A percentile compares a stretch with the other conserved stretches of the same genome.
Evolutionary conservation across 2,329 filamentous ascomycete species (phyloP).

Genomic region (Tolypocladium pustulatum): DNA sequence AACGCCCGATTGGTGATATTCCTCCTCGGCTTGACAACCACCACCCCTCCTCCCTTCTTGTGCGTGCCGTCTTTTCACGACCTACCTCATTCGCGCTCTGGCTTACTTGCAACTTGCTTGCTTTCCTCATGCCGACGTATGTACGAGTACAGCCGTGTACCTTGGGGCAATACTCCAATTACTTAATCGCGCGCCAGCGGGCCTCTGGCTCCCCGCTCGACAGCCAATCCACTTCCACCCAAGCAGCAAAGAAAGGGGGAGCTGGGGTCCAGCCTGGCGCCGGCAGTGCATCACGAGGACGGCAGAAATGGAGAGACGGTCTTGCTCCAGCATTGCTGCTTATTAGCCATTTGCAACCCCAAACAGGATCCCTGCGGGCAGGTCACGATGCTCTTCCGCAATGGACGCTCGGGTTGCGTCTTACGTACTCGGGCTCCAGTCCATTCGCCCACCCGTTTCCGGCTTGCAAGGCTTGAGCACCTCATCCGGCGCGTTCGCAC

Average conservation of each 20-base stretch:
- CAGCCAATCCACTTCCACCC: background rate
- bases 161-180: background rate
- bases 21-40: background rate
- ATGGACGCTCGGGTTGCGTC: background rate
- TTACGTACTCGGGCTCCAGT: slow-evolving; percentile 1
- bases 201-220: background rate
- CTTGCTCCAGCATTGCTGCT: background rate
- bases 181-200: slow-evolving; percentile 1
- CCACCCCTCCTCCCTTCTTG: background rate
- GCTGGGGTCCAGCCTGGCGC: slow-evolving; percentile 3
- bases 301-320: slow-evolving; percentile 7
- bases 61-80: background rate
- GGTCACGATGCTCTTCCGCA: slow-evolving; percentile 2
- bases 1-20: background rate
- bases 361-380: background rate
- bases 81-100: background rate
- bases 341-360: background rate
- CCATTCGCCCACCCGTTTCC: background rate
- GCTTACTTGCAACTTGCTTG: background rate
- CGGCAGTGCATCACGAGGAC: slow-evolving; percentile 18
- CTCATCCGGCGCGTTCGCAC: background rate
- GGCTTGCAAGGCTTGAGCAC: background rate
- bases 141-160: background rate
- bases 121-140: background rate
- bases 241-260: background rate